These are phyloP conservation scores for Chionographis japonica DNA, from an alignment of 106 monocot genomes.

Conservation along the genomic window DNA sequence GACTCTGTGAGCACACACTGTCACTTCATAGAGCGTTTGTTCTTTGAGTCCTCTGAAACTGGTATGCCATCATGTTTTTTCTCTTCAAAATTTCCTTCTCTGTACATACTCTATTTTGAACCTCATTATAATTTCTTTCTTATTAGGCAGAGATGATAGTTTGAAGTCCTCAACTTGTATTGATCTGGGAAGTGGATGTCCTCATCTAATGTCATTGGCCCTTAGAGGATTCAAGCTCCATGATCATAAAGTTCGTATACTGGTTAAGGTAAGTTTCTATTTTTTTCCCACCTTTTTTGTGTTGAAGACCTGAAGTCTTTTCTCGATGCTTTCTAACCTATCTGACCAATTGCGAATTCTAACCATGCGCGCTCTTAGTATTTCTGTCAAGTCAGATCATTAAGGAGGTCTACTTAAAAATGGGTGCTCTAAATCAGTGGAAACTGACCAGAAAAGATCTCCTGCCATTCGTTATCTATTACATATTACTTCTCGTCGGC, in stretches of 20 bases:
- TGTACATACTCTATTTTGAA: neutral
- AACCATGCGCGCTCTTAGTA: too few species aligned
- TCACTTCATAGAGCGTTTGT: conserved; percentile 50
- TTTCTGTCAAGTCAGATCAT: too few species aligned
- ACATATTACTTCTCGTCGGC: neutral
- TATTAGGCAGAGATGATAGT: conserved; percentile 63
- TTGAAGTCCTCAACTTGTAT: conserved; percentile 45
- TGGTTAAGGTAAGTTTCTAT: conserved; percentile 47
- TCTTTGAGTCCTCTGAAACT: conserved; percentile 50
- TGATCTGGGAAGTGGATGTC: conserved; percentile 53
- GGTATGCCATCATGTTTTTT: conserved; percentile 23
- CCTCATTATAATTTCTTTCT: neutral
- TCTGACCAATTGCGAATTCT: too few species aligned
- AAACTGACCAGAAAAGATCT: neutral
- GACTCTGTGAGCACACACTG: conserved; percentile 40
- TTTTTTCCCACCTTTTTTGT: neutral
- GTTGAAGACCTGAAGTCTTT: too few species aligned
- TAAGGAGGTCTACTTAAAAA: too few species aligned
- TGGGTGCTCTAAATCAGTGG: too few species aligned
- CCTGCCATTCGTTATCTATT: neutral
- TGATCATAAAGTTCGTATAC: conserved; percentile 40
- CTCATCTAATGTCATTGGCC: conserved; percentile 41
- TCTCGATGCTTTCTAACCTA: too few species aligned
- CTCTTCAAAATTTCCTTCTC: neutral
- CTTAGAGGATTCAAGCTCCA: conserved; percentile 53